Evolutionary conservation across 1,284 basidiomycete species (phyloP).

Genomic region (Moesziomyces aphidis): DNA sequence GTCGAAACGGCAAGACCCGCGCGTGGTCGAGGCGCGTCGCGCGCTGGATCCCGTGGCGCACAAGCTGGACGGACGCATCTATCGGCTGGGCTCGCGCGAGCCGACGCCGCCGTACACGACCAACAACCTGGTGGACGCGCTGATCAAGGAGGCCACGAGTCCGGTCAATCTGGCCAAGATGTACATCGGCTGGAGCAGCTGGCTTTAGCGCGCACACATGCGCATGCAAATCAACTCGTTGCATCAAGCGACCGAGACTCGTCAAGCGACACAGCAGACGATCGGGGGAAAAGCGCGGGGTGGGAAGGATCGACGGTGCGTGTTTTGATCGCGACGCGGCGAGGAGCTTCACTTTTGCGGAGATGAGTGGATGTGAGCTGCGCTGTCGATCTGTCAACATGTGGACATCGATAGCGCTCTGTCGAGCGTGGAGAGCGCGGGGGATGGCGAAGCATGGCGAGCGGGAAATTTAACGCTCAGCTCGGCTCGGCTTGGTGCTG

Average conservation of each 20-base stretch:
- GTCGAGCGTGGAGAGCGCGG: too few relatives aligned
- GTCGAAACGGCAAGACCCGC: conserved; percentile 41
- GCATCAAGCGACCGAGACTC: too few relatives aligned
- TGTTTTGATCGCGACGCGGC: conserved; percentile 4
- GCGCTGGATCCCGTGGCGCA: conserved; percentile 60
- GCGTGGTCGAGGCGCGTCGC: conserved; percentile 59
- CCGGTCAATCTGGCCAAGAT: conserved; percentile 58
- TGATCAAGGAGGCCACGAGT: conserved; percentile 65
- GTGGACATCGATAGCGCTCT: conserved; percentile 3
- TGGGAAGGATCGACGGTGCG: conserved; percentile 15
- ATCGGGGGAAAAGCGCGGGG: neutral
- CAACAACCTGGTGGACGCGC: conserved; percentile 64
- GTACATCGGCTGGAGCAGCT: conserved; percentile 63
- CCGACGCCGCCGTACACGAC: conserved; percentile 57
- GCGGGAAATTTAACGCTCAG: too few relatives aligned
- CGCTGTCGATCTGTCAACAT: neutral
- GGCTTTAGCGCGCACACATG: conserved; percentile 19
- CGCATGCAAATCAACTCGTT: too few relatives aligned
- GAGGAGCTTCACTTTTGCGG: neutral
- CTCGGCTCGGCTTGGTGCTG: too few relatives aligned
- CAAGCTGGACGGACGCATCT: conserved; percentile 62
- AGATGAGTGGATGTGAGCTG: neutral
- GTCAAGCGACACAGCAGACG: neutral
- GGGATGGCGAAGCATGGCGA: too few relatives aligned
- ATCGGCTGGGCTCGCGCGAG: conserved; percentile 45